These are phyloP conservation scores for Aspergillus sp. DNA, from an alignment of 2,329 filamentous ascomycete species.

Conservation along the genomic window DNA sequence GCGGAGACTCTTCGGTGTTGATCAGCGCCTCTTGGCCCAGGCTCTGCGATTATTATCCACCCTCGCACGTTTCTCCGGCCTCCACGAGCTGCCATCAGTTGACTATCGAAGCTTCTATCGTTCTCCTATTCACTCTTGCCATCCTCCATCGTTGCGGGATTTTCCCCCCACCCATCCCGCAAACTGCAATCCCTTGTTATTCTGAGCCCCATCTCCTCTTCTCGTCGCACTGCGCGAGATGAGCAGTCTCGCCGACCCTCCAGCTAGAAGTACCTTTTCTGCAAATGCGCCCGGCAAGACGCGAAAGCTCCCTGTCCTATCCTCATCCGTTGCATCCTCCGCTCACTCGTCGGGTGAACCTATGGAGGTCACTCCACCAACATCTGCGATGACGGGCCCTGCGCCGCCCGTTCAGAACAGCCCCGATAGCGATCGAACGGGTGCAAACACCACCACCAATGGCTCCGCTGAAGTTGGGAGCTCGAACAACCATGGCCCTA, in stretches of 20 bases:
- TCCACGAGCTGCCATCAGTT: conserved; percentile 17
- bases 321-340: conserved; percentile 42
- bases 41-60: conserved; percentile 13
- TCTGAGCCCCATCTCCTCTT: conserved; percentile 3
- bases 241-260: conserved; percentile 38
- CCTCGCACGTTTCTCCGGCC: conserved; percentile 22
- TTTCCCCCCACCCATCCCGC: not conserved
- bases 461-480: conserved; percentile 24
- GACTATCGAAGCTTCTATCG: conserved; percentile 5
- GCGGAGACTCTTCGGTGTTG: conserved; percentile 21
- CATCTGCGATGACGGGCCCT: conserved; percentile 37
- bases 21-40: conserved; percentile 24
- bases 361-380: conserved; percentile 52
- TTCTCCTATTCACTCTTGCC: conserved; percentile 6
- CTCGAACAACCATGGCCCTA: conserved; percentile 21
- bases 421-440: conserved; percentile 43
- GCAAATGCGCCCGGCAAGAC: conserved; percentile 42
- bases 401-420: conserved; percentile 46
- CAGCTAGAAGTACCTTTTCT: conserved; percentile 41
- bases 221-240: conserved; percentile 25
- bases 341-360: conserved; percentile 43
- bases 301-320: conserved; percentile 49
- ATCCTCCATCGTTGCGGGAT: not conserved
- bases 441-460: conserved; percentile 31
- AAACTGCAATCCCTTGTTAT: conserved; percentile 5